Conservation (phyloP, 2,329 filamentous ascomycete species). For the Cytospora piceae region DNA sequence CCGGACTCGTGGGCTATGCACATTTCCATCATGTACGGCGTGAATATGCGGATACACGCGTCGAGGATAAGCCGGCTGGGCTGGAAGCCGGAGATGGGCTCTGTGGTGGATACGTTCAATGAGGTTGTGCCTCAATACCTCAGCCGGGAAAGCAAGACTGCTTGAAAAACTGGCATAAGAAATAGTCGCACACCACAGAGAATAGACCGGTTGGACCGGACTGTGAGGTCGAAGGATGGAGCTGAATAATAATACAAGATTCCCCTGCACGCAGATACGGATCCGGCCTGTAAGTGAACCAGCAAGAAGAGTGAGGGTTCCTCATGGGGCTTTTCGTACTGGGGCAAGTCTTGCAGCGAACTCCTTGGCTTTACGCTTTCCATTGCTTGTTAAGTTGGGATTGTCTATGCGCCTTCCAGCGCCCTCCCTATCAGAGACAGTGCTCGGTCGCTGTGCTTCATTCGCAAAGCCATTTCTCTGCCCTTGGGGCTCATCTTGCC, state of each 20-base stretch:
- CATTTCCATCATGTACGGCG: conserved; percentile 30
- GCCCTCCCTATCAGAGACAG: conserved; percentile 67
- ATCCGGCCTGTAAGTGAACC: not conserved
- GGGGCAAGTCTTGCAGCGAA: not conserved
- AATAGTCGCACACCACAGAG: not conserved
- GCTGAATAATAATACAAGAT: not conserved
- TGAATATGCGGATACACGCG: conserved; percentile 30
- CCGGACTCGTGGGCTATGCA: conserved; percentile 33
- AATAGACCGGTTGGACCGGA: not conserved
- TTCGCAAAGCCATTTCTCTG: conserved; percentile 64
- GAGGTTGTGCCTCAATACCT: conserved; percentile 16
- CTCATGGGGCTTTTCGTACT: not conserved
- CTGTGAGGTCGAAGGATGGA: not conserved
- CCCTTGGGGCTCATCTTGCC: conserved; percentile 71
- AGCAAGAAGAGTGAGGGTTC: not conserved
- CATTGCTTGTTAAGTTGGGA: not conserved
- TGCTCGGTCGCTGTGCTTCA: conserved; percentile 67
- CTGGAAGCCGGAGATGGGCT: conserved; percentile 26
- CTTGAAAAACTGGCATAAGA: not conserved
- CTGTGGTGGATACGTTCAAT: conserved; percentile 13
- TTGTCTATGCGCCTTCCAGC: conserved; percentile 41
- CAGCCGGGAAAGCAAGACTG: conserved; percentile 1
- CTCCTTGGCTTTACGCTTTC: no score
- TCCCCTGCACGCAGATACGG: not conserved
- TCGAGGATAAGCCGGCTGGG: conserved; percentile 30